These are phyloP conservation scores for Tripterygium wilfordii DNA, from an alignment of 177 flowering plant species.

Conservation along the genomic window DNA sequence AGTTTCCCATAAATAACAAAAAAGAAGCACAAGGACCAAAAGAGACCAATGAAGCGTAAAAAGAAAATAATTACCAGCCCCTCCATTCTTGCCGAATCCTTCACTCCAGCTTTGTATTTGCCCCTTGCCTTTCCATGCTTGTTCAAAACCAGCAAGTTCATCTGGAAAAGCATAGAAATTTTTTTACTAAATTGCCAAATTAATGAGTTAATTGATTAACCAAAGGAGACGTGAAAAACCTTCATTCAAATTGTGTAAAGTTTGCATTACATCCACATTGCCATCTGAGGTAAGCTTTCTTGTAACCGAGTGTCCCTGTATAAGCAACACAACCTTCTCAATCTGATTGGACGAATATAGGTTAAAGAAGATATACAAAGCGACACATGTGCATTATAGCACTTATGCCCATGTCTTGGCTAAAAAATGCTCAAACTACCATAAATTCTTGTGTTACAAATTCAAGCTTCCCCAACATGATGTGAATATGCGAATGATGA, in stretches of 20 bases:
- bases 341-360: neutral
- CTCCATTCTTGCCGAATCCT: constrained; percentile 3
- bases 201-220: neutral
- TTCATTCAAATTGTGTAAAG: constrained; percentile 56
- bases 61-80: no score
- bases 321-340: constrained; percentile 5
- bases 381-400: no score
- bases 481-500: no score
- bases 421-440: no score
- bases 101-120: constrained; percentile 47
- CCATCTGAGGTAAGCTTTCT: constrained; percentile 65
- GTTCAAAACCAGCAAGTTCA: constrained; percentile 73
- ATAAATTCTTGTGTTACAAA: no score
- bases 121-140: constrained; percentile 56
- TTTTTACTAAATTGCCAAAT: no score
- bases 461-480: no score
- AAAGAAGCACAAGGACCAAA: no score
- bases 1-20: no score
- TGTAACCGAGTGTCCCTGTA: constrained; percentile 56
- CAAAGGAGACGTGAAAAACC: constrained; percentile 22
- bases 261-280: constrained; percentile 50
- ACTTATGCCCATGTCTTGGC: no score
- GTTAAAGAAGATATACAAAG: no score
- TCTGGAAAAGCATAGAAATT: constrained; percentile 52
- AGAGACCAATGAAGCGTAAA: no score